Conservation (phyloP, 1,284 basidiomycete species). For the Ceratobasidium sp. region DNA sequence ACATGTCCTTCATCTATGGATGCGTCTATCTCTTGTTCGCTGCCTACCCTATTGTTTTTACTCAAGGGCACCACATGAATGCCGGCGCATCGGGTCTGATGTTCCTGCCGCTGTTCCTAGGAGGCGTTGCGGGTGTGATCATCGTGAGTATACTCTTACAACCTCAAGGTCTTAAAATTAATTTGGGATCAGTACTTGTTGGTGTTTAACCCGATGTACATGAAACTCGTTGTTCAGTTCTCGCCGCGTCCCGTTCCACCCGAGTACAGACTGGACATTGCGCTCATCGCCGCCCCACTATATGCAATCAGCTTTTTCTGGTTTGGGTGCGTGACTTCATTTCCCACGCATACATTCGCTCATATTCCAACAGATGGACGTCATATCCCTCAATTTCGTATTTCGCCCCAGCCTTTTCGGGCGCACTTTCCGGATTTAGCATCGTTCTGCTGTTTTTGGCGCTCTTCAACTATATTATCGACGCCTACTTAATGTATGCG, state of each 20-base stretch:
- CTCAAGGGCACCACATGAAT: constrained; percentile 54
- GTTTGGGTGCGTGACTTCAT: constrained; percentile 48
- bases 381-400: constrained; percentile 52
- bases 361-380: constrained; percentile 55
- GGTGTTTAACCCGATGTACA: constrained; percentile 46
- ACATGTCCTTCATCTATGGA: constrained; percentile 52
- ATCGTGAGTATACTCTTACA: constrained; percentile 36
- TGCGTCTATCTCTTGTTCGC: constrained; percentile 52
- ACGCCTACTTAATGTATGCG: constrained; percentile 57
- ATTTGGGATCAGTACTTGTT: constrained; percentile 42
- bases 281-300: constrained; percentile 45
- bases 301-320: constrained; percentile 53
- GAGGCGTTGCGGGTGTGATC: constrained; percentile 45
- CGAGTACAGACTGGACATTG: constrained; percentile 47
- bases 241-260: constrained; percentile 44
- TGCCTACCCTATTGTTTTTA: constrained; percentile 57
- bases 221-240: constrained; percentile 35
- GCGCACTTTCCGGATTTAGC: constrained; percentile 53
- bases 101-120: constrained; percentile 56
- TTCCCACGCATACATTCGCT: constrained; percentile 44
- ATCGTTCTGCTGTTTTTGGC: constrained; percentile 55
- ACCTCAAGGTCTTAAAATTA: neutral
- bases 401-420: constrained; percentile 54
- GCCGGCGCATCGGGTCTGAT: constrained; percentile 54
- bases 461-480: constrained; percentile 56